A percentile compares a stretch with the other conserved stretches of the same genome.
These are phyloP conservation scores for Candida ipomoeae DNA, from an alignment of 805 yeast genomes.

Conservation along the genomic window DNA sequence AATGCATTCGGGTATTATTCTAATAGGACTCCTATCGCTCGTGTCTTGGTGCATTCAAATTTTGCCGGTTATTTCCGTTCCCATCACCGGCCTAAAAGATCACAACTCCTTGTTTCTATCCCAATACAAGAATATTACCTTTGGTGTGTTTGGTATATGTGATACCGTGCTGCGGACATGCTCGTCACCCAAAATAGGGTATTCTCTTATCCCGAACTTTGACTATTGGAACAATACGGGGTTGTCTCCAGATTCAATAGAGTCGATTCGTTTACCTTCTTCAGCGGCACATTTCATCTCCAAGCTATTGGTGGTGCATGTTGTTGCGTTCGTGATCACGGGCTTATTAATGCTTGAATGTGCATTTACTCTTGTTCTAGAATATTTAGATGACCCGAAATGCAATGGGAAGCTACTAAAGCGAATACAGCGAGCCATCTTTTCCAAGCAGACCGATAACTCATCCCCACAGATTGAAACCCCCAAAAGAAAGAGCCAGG, in stretches of 20 bases:
- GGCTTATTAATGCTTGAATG: constrained; percentile 12
- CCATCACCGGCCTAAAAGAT: constrained; percentile 29
- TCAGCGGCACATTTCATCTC: constrained; percentile 37
- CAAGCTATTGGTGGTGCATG: constrained; percentile 39
- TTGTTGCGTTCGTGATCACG: constrained; percentile 34
- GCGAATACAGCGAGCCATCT: neutral
- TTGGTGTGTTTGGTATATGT: constrained; percentile 45
- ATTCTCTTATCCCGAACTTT: constrained; percentile 18
- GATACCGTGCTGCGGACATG: constrained; percentile 25
- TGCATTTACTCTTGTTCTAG: constrained; percentile 1
- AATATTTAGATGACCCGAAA: neutral
- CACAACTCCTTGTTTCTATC: constrained; percentile 28
- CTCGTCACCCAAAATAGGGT: constrained; percentile 35
- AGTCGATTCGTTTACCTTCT: constrained; percentile 34
- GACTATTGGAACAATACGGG: constrained; percentile 1
- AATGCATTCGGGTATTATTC: constrained; percentile 31
- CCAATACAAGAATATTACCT: constrained; percentile 28
- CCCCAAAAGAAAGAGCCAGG: neutral
- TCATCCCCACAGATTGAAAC: neutral
- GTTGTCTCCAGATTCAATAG: neutral
- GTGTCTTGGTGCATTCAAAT: constrained; percentile 35
- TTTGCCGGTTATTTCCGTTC: constrained; percentile 40
- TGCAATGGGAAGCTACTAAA: neutral
- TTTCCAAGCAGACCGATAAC: neutral
- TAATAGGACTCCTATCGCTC: constrained; percentile 25